phyloP scores from a whole-genome alignment of 805 yeast species.

The Yarrowia bubula region DNA sequence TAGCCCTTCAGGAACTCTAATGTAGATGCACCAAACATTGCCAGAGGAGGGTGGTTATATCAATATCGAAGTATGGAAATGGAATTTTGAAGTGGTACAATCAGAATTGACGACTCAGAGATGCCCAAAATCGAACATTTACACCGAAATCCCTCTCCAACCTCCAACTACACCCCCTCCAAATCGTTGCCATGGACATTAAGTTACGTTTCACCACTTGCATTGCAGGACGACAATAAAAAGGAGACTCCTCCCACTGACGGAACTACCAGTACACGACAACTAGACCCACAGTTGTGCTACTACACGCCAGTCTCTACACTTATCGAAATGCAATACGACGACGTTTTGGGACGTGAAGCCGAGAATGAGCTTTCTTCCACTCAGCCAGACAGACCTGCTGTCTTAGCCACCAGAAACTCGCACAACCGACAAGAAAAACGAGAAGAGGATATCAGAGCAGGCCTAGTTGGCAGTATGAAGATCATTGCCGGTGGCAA shows the following conservation, averaged over 20 bases:
- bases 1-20: conserved; percentile 2
- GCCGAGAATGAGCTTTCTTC: conserved; percentile 20
- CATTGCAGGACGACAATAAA: conserved; percentile 4
- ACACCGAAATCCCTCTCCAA: not conserved
- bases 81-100: no score
- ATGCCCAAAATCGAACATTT: not conserved
- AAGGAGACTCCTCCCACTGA: not conserved
- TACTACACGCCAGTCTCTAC: not conserved
- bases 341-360: conserved; percentile 23
- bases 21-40: conserved; percentile 4
- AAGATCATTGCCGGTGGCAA: conserved; percentile 8
- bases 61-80: no score
- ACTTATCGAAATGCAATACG: conserved; percentile 12
- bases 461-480: conserved; percentile 5
- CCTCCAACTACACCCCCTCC: no score
- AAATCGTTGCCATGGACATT: not conserved
- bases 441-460: not conserved
- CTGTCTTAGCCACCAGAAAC: conserved; percentile 5
- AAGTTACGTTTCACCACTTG: not conserved
- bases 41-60: not conserved
- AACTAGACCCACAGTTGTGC: not conserved
- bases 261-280: conserved; percentile 9
- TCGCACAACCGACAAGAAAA: not conserved
- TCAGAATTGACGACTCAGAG: no score
- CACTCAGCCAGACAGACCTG: conserved; percentile 16